These are phyloP conservation scores for Globisporangium orthogonon DNA, from an alignment of 352 stramenopile species.

Conservation along the genomic window DNA sequence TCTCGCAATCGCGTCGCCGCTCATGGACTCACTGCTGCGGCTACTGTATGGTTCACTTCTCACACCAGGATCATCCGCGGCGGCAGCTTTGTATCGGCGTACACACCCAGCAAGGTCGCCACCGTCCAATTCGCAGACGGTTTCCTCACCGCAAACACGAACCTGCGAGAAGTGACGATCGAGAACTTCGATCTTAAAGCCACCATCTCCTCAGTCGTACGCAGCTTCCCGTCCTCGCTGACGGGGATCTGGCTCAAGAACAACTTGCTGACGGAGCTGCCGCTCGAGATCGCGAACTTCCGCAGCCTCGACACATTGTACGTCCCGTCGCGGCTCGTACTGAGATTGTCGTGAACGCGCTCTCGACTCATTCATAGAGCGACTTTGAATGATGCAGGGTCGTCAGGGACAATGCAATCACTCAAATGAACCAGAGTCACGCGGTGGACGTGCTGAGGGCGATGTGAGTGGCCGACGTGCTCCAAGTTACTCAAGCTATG, in stretches of 20 bases:
- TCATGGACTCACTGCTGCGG: neutral
- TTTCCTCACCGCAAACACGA: conserved; percentile 2
- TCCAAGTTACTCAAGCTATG: neutral
- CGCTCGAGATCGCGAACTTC: neutral
- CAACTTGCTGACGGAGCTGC: neutral
- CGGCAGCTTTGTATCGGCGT: neutral
- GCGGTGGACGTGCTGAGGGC: neutral
- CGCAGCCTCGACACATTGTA: neutral
- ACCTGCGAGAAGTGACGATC: neutral
- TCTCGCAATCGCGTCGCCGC: no score
- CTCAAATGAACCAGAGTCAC: conserved; percentile 1
- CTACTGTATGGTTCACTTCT: neutral
- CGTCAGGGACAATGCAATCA: conserved; percentile 1
- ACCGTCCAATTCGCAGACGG: conserved; percentile 2
- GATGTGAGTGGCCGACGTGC: conserved; percentile 4
- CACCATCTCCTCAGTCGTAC: neutral
- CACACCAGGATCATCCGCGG: neutral
- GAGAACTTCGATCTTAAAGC: neutral
- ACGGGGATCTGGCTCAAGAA: neutral
- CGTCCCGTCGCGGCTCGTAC: neutral
- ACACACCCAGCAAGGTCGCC: neutral
- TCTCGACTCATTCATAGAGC: neutral
- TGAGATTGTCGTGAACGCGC: neutral
- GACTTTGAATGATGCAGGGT: neutral
- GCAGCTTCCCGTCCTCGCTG: neutral